phyloP scores from a whole-genome alignment of 2,329 filamentous ascomycete genomes.

The Penicillium polonicum region DNA sequence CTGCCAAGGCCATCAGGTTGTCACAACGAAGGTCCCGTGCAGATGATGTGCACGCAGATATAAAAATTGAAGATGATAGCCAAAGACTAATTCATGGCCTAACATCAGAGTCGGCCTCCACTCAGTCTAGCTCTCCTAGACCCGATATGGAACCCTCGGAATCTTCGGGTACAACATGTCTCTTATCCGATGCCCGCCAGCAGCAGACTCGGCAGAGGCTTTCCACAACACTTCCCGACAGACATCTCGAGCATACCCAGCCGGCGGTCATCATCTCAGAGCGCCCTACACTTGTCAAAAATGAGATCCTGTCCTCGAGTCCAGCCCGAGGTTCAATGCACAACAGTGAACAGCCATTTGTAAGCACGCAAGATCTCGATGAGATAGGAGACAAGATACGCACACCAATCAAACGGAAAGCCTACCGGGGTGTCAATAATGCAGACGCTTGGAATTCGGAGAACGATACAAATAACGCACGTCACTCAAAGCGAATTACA shows the following conservation, averaged over 20 bases:
- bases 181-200: slow-evolving; percentile 7
- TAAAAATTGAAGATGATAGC: slow-evolving; percentile 5
- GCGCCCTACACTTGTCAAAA: slow-evolving; percentile 34
- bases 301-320: slow-evolving; percentile 38
- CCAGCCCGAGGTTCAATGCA: slow-evolving; percentile 20
- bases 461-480: background rate
- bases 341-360: slow-evolving; percentile 28
- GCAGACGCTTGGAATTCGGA: background rate
- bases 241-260: background rate
- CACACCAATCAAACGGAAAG: slow-evolving; percentile 43
- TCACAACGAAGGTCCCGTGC: background rate
- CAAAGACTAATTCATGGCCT: background rate
- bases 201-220: slow-evolving; percentile 26
- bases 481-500: background rate
- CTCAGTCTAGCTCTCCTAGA: slow-evolving; percentile 15
- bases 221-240: background rate
- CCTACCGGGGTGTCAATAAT: slow-evolving; percentile 5
- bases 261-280: slow-evolving; percentile 7
- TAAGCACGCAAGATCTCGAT: slow-evolving; percentile 63
- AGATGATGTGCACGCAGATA: background rate
- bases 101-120: slow-evolving; percentile 16
- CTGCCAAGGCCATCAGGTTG: background rate
- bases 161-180: slow-evolving; percentile 2
- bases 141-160: slow-evolving; percentile 6
- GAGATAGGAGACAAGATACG: slow-evolving; percentile 43